phyloP scores from a whole-genome alignment of 257 asterid genomes.

The Leonotis leonurus region DNA sequence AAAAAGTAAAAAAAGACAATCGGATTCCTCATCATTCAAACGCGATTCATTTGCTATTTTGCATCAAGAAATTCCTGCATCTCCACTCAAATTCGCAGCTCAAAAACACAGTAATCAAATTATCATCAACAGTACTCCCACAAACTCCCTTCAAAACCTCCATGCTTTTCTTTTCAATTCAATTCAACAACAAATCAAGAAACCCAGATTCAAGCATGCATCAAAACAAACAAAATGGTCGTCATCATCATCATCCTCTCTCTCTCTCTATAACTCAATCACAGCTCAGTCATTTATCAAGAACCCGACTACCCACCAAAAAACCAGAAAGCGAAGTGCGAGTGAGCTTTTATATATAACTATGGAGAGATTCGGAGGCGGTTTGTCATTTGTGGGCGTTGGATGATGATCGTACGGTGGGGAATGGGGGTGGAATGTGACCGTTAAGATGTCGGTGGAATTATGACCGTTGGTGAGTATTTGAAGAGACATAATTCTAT shows the following conservation, averaged over 20 bases:
- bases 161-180: constrained; percentile 35
- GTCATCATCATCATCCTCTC: neutral
- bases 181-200: neutral
- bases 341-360: constrained; percentile 44
- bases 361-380: too few species aligned
- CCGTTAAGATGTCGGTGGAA: constrained; percentile 82
- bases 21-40: constrained; percentile 79
- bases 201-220: constrained; percentile 20
- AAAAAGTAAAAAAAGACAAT: constrained; percentile 39
- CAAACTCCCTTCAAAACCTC: constrained; percentile 17
- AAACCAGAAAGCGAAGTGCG: constrained; percentile 34
- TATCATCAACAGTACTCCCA: constrained; percentile 22
- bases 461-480: constrained; percentile 59
- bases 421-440: constrained; percentile 36
- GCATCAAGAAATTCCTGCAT: constrained; percentile 19
- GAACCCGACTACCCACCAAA: constrained; percentile 66
- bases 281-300: constrained; percentile 18
- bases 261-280: neutral
- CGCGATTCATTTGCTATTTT: constrained; percentile 30
- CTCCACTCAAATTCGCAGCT: constrained; percentile 35
- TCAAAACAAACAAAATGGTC: constrained; percentile 24
- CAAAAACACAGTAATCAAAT: constrained; percentile 24
- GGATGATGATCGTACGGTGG: constrained; percentile 52
- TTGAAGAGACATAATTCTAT: constrained; percentile 28
- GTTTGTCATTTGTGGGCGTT: constrained; percentile 43